Evolutionary conservation across 2,329 filamentous ascomycete species (phyloP), one percentile per base, ranked within the genome.

Genomic region (Diatrype stigma): DNA sequence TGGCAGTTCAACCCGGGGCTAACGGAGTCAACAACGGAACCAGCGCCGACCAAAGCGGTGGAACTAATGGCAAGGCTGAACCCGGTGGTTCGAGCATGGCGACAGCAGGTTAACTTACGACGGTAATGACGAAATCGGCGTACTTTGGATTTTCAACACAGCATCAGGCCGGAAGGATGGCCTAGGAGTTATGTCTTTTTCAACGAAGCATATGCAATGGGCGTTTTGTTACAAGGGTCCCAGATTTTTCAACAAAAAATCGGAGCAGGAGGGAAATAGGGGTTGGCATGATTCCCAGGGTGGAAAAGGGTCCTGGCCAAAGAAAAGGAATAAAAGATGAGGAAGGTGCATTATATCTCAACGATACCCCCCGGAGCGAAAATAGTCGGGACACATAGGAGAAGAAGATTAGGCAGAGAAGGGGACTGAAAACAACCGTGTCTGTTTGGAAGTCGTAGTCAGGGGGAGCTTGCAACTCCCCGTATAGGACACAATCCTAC

Each of bases 241-340:
- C 55, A 60, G 56, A 55, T 60, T 67, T 67, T 66, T 66, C 63
- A 66, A 67, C 63, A 67, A 66, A 63, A 64, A 58, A 57, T 60
- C 56, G 54, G 58, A 62, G 55, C 52, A 61, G 45, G 58, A n/a
- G 57, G 53, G 56, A 58, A 37, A 50, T 58, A 54, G 55, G 52
- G 52, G 53, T 52, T 50, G 54, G 34, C 12, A 37, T 14, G 34
- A 12, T 5, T 7, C 34, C 34, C 6, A 4, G 6, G 34, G n/a
- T 16, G 6, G 16, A 37, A 37, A 37, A 37, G n/a, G 34, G 34
- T 6, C 14, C 14, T 7, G 34, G 34, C n/a, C 54, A 55, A 49
- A 40, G 44, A 55, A 52, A 52, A n/a, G n/a, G 56, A 54, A 51
- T 47, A 49, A 56, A 10, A 5, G 26, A 37, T 42, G 30, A 48